phyloP scores from a whole-genome alignment of 176 grass and related monocot genomes.

The Musa beccarii region DNA sequence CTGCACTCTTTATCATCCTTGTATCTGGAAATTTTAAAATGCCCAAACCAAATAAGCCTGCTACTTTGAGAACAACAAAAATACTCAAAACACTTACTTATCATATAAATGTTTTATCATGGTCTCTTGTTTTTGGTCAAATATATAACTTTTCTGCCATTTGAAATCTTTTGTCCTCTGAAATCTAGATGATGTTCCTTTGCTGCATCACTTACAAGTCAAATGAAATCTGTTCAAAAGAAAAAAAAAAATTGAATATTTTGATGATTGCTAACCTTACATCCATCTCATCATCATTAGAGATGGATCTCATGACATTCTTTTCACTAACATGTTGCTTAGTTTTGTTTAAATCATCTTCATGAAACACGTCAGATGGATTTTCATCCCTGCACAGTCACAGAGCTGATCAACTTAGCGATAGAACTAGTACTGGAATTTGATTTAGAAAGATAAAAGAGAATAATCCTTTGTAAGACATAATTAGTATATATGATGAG shows the following conservation, averaged over 20 bases:
- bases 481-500: not conserved
- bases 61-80: not conserved
- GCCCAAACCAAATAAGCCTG: not conserved
- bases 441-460: not conserved
- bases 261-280: slow-evolving; percentile 31
- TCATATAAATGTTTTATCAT: slow-evolving; percentile 54
- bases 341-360: slow-evolving; percentile 30
- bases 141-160: slow-evolving; percentile 40
- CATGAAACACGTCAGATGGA: slow-evolving; percentile 38
- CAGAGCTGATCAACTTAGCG: not conserved
- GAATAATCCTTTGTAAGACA: not conserved
- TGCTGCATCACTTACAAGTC: slow-evolving; percentile 27
- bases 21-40: slow-evolving; percentile 46
- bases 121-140: slow-evolving; percentile 59
- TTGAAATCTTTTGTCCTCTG: slow-evolving; percentile 33
- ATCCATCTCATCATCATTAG: slow-evolving; percentile 37
- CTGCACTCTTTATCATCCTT: slow-evolving; percentile 66
- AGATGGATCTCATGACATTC: slow-evolving; percentile 35
- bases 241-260: slow-evolving; percentile 19
- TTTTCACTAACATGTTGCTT: slow-evolving; percentile 30
- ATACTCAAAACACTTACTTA: slow-evolving; percentile 40
- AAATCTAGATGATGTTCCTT: slow-evolving; percentile 29
- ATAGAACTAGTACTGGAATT: not conserved
- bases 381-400: slow-evolving; percentile 47
- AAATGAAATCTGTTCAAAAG: slow-evolving; percentile 23